Evolutionary conservation across 202 grass and related monocot species (phyloP), one percentile per base, ranked within the genome.

Genomic region (Panicum hallii): DNA sequence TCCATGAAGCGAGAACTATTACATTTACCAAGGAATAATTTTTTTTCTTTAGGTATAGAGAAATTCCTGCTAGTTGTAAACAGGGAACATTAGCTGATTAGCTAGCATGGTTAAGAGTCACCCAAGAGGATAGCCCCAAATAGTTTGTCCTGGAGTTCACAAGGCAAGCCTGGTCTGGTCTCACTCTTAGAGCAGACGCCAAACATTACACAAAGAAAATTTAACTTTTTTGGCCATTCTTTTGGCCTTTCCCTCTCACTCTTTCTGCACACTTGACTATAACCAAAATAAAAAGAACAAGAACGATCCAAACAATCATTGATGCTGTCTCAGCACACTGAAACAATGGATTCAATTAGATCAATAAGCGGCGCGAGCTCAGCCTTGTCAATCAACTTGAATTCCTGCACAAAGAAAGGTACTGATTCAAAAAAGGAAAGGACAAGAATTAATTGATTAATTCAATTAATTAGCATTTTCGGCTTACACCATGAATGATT

Each of bases 291-390:
- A 42, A 26, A 46, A 32, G 14, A 32, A 19, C 1, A 5, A 4
- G 23, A 7, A 15, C 3, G 11, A 62, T 53, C 19, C 16, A 0
- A 32, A 74, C 19, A 62, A 8, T 74, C 49, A n/a, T 23, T 32
- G 45, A 30, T 61, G 50, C 0, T 12, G 14, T n/a, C 23, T 85
- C 42, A 90, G 41, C 78, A 34, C 74, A 85, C 80, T 15, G 81
- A 79, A 69, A 92, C 46, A 50, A 94, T 92, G 5, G 90, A 92
- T 14, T 92, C 88, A 55, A 92, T 86, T 61, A 94, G 85, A 83
- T 94, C 93, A 17, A 83, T 91, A 38, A 94, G 88, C 0, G 90
- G 93, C 0, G 93, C 90, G 12, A 94, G 88, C 85, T 94, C 93
- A 45, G 82, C 79, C 66, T 94, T 89, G 57, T 94, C 93, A 2